Base-by-base conservation (phyloP, 140 eudicot species). In the Bidens hawaiensis region DNA sequence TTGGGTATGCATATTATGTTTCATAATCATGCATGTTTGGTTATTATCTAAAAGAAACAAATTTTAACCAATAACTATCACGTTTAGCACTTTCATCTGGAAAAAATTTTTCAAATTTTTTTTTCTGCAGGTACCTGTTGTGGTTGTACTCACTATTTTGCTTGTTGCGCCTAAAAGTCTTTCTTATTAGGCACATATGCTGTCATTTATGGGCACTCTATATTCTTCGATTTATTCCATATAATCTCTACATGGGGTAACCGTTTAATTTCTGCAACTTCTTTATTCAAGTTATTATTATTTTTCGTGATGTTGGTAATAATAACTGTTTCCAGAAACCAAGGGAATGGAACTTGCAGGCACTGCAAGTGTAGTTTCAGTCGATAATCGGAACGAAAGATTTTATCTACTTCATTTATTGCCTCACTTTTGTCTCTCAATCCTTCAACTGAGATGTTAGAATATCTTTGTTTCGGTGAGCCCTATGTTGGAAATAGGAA, bases 291-390 rank as follows among this genome's bases (percentile, higher is more conserved):
- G n/a, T n/a, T n/a, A n/a, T n/a, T n/a, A n/a, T n/a, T n/a, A n/a
- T 26, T n/a, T n/a, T 19, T 34, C 2, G 3, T 26, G 25, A 38
- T 41, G 31, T 50, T 34, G 28, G 52, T 34, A 38, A 45, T 33
- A 23, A 53, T 64, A 33, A 31, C 24, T 56, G 17, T 73, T 33
- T 71, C 72, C 90, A 88, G 94, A 85, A 63, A 78, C 96, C 96
- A 12, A 72, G 94, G 73, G 90, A 85, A 49, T 85, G 90, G 96
- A 82, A 79, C 55, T 43, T 85, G 84, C 88, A 85, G 76, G 96
- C 86, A 33, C 50, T 78, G 41, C 96, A 82, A 85, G 72, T 64
- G 43, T 85, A 94, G 96, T 66, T 88, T 63, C 90, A 88, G 79
- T 82, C 86, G 24, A 70, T 88, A 48, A 58, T 85, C 46, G 83